Evolutionary conservation across 345 rosid species (phyloP).

Genomic region (Populus davidiana): DNA sequence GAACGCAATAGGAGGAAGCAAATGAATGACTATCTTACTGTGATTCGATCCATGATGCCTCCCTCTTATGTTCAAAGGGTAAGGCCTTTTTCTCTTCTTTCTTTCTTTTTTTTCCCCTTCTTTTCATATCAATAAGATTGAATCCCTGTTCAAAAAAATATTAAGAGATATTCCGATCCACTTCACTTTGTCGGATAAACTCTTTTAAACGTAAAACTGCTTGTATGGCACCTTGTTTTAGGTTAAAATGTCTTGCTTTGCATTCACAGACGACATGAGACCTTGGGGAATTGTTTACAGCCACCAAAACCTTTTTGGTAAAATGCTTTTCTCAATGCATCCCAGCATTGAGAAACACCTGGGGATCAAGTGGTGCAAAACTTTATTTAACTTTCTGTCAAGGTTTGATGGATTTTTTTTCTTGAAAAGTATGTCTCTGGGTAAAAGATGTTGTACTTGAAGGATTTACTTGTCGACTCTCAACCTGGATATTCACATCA

Average conservation of each 20-base stretch:
- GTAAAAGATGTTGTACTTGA: not conserved
- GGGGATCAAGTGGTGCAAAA: not conserved
- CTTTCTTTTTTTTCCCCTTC: not conserved
- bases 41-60: slow-evolving; percentile 61
- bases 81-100: not conserved
- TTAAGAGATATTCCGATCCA: not conserved
- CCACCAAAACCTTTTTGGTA: not conserved
- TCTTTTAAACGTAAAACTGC: not conserved
- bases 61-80: slow-evolving; percentile 61
- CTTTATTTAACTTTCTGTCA: not conserved
- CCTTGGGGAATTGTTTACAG: not conserved
- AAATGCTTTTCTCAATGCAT: not conserved
- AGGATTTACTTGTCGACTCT: too few species aligned
- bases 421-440: not conserved
- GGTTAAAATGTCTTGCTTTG: not conserved
- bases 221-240: not conserved
- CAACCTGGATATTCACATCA: not conserved
- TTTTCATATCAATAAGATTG: not conserved
- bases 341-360: not conserved
- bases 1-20: slow-evolving; percentile 73
- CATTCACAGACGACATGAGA: not conserved
- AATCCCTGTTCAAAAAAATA: not conserved
- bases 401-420: not conserved
- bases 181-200: not conserved
- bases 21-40: slow-evolving; percentile 62